Evolutionary conservation across 352 stramenopile genomes (phyloP), one percentile per base, ranked within the genome.

Genomic region (Globisporangium iwayamae): DNA sequence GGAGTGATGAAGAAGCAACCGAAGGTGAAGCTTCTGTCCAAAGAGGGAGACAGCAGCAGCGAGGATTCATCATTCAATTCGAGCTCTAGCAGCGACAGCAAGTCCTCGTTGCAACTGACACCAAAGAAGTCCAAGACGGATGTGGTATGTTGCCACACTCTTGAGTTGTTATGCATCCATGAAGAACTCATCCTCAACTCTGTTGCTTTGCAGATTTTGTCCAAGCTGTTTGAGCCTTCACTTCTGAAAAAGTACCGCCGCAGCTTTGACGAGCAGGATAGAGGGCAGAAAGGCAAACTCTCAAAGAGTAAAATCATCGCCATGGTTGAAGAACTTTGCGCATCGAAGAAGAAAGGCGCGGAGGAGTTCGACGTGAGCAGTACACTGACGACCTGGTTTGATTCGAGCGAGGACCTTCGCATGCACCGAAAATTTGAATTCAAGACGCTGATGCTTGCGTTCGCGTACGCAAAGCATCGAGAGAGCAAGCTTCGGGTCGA

Each of bases 391-490:
- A 71, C 87, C 18, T 91, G 79, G 78, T 89, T 91, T 60, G 63
- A 59, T 11, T 74, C 65, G 0, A 76, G 81, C 51, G 74, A 89
- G 14, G 69, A 85, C 34, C 69, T 88, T 18, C 78, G 73, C 25
- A 69, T 28, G 0, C 72, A 84, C 47, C 72, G 68, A 0, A 75
- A 75, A 25, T 91, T 91, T 16, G 72, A 77, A 25, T 89, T 91
- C 39, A 66, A 74, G 10, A 89, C 69, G 0, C 60, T 87, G 8
- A 72, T 89, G 63, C 57, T 86, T 7, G 78, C 80, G 22, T 78
- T 89, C 9, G 80, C 78, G 0, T 77, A 81, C 22, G 71, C 74
- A 1, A 84, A 83, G 53, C 61, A 71, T 62, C 66, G 73, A 38
- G 51, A 87, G 7, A 70, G 74, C 9, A 88, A 87, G 58, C 4